These are phyloP conservation scores for Kandelia obovata DNA, from an alignment of 345 rosid species.

Conservation along the genomic window DNA sequence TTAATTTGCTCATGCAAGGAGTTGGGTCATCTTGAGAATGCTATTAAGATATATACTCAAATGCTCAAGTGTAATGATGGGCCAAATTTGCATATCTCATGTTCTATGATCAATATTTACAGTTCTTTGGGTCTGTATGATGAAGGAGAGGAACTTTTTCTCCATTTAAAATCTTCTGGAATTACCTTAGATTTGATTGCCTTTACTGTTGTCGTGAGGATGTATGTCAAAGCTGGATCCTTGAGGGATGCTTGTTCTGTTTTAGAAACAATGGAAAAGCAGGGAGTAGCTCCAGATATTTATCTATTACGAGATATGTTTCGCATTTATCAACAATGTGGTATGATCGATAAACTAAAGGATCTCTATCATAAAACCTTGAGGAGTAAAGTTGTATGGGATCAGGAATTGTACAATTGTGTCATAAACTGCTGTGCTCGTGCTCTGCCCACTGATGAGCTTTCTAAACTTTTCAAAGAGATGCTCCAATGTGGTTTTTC, in stretches of 20 bases:
- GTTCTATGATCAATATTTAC: slow-evolving; percentile 79
- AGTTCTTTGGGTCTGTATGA: slow-evolving; percentile 42
- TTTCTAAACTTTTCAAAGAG: slow-evolving; percentile 63
- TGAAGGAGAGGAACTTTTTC: slow-evolving; percentile 67
- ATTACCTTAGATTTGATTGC: slow-evolving; percentile 65
- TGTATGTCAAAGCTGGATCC: slow-evolving; percentile 76
- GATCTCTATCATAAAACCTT: slow-evolving; percentile 49
- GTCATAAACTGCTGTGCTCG: slow-evolving; percentile 82
- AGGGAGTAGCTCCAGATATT: slow-evolving; percentile 61
- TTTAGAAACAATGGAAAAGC: slow-evolving; percentile 65
- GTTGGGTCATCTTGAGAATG: slow-evolving; percentile 50
- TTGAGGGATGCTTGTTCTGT: slow-evolving; percentile 68
- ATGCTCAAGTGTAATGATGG: slow-evolving; percentile 38
- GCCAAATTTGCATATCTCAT: slow-evolving; percentile 64
- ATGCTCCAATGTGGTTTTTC: slow-evolving; percentile 64
- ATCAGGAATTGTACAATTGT: slow-evolving; percentile 82
- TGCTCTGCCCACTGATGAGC: slow-evolving; percentile 75
- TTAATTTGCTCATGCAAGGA: slow-evolving; percentile 86
- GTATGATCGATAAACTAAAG: slow-evolving; percentile 51
- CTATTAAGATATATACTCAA: slow-evolving; percentile 54
- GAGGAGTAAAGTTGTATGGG: slow-evolving; percentile 68
- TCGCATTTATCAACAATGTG: slow-evolving; percentile 68
- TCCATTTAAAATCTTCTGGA: slow-evolving; percentile 58
- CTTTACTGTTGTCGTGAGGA: slow-evolving; percentile 67
- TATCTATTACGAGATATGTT: slow-evolving; percentile 80